These are phyloP conservation scores for Talaromyces stipitatus DNA, from an alignment of 495 filamentous ascomycete genomes.

Conservation along the genomic window DNA sequence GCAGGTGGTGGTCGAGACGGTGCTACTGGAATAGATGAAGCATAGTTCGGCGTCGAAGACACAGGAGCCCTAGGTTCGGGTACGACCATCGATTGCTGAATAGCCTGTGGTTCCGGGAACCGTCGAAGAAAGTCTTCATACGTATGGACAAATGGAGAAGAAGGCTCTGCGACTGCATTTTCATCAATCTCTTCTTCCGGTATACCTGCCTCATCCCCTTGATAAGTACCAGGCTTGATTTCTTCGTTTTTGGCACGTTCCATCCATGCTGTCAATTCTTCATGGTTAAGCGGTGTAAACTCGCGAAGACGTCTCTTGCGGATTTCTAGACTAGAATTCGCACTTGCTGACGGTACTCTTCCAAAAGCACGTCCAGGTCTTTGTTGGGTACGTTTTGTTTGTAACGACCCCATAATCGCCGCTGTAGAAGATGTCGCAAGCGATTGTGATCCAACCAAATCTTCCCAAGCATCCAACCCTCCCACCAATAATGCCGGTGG, in stretches of 20 bases:
- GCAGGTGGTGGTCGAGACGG: slow-evolving; percentile 71
- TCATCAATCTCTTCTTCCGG: slow-evolving; percentile 24
- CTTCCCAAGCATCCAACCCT: slow-evolving; percentile 78
- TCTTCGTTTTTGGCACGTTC: slow-evolving; percentile 51
- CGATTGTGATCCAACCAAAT: slow-evolving; percentile 63
- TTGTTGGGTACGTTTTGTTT: slow-evolving; percentile 23
- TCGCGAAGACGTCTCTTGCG: slow-evolving; percentile 49
- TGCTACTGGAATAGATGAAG: slow-evolving; percentile 32
- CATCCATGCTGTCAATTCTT: slow-evolving; percentile 54
- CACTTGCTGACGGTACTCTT: slow-evolving; percentile 45
- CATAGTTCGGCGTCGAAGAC: slow-evolving; percentile 25
- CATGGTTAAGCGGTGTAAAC: slow-evolving; percentile 50
- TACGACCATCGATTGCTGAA: slow-evolving; percentile 72
- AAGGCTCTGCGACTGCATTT: slow-evolving; percentile 15
- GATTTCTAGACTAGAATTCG: slow-evolving; percentile 44
- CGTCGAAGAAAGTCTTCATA: slow-evolving; percentile 77
- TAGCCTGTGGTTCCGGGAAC: slow-evolving; percentile 62
- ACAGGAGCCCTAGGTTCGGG: slow-evolving; percentile 18
- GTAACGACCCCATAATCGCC: slow-evolving; percentile 38
- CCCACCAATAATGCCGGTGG: slow-evolving; percentile 72
- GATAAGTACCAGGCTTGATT: slow-evolving; percentile 36
- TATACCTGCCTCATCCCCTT: slow-evolving; percentile 27
- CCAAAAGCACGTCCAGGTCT: slow-evolving; percentile 42
- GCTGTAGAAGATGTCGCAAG: slow-evolving; percentile 52
- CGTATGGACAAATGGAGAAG: slow-evolving; percentile 42